Base-by-base conservation (phyloP, 768 basidiomycete species). In the Psilocybe tampanensis region DNA sequence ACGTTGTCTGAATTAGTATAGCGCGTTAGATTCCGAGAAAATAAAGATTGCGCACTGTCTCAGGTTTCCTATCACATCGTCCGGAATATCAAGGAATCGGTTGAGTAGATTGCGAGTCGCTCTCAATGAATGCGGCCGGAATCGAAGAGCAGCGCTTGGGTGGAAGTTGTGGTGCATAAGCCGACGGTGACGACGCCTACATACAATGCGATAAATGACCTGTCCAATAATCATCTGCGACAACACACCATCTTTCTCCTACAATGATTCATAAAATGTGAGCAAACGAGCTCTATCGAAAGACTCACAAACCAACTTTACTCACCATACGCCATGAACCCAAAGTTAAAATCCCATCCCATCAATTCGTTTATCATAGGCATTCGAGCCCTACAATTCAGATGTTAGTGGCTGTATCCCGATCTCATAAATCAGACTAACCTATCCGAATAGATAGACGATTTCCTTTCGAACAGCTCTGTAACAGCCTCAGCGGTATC, bases 381-480 rank as follows among this genome's bases (percentile, higher is more conserved):
- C 63, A 63, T 64, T 3, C 61, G 59, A 11, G 62, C 57, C 47
- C 66, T 67, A 39, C 19, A 23, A 26, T 36, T 17, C 56, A 41
- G 45, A 32, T 21, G 2, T 15, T 9, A n/a, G 29, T 19, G n/a
- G n/a, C 17, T 33, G 33, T 7, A 3, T 24, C 22, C 23, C 26
- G 11, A 18, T 11, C 43, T 44, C 2, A 34, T 66, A 69, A 2
- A 71, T 67, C 8, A 49, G 26, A 44, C 60, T 12, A 47, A 69
- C 67, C 74, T 64, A 44, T 67, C 72, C 3, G 74, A 80, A 60
- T 80, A 81, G 21, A 76, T 73, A 19, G 67, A 54, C 12, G 73
- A 77, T 8, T 75, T 63, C 45, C 72, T 76, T 48, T 80, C 78
- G 41, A 81, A 66, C 13, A 81, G 70, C 19, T 80, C 80, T 8